Evolutionary conservation across 2,329 filamentous ascomycete genomes (phyloP).

Genomic region (Tolypocladium album): DNA sequence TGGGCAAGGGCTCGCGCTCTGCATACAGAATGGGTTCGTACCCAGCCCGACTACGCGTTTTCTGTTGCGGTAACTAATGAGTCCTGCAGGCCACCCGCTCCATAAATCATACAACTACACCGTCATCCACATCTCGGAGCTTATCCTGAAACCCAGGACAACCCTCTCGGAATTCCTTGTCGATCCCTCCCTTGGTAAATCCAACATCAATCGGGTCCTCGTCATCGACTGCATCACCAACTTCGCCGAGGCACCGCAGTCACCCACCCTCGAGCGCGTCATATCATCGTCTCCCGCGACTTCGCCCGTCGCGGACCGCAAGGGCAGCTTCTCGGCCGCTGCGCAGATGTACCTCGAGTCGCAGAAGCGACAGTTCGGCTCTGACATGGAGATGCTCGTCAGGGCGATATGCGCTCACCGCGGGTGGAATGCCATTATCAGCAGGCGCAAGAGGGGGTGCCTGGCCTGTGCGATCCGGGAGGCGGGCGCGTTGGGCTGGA

Average conservation of each 20-base stretch:
- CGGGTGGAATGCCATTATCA: slow-evolving; percentile 65
- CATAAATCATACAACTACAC: slow-evolving; percentile 54
- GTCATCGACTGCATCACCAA: slow-evolving; percentile 55
- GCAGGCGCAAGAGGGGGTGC: slow-evolving; percentile 56
- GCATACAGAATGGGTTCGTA: slow-evolving; percentile 36
- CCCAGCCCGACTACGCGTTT: not conserved
- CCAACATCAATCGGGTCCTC: slow-evolving; percentile 30
- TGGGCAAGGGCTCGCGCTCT: slow-evolving; percentile 33
- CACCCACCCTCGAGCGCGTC: slow-evolving; percentile 31
- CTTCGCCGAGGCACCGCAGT: slow-evolving; percentile 34
- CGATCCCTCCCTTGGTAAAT: slow-evolving; percentile 19
- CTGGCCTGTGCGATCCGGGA: slow-evolving; percentile 66
- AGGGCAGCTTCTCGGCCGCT: slow-evolving; percentile 29
- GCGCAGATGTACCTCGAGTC: slow-evolving; percentile 47
- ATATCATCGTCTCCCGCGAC: slow-evolving; percentile 15
- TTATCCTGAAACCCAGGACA: slow-evolving; percentile 35
- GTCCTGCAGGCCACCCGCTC: slow-evolving; percentile 42
- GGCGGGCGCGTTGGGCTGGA: slow-evolving; percentile 59
- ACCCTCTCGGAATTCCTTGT: slow-evolving; percentile 36
- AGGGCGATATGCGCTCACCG: slow-evolving; percentile 63
- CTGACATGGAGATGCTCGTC: slow-evolving; percentile 59
- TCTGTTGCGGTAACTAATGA: slow-evolving; percentile 5
- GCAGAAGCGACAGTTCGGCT: slow-evolving; percentile 46
- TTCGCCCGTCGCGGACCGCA: slow-evolving; percentile 19
- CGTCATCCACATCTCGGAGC: slow-evolving; percentile 46